phyloP scores from a whole-genome alignment of 2,329 filamentous ascomycete genomes.

The Epichloe amarillans region DNA sequence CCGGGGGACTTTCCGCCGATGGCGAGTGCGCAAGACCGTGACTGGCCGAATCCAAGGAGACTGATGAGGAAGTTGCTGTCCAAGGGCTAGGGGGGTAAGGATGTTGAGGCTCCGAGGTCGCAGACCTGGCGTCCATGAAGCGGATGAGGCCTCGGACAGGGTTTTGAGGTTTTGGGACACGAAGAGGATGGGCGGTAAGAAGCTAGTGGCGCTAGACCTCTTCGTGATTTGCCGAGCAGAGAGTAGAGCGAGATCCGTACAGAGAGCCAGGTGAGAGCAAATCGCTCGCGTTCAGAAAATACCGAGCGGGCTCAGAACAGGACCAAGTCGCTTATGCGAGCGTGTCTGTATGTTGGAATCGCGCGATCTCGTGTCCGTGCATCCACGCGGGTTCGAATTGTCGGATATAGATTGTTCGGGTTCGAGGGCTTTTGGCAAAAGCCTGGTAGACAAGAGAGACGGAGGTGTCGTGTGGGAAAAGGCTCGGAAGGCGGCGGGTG shows the following conservation, averaged over 20 bases:
- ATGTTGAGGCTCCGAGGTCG: slow-evolving; percentile 25
- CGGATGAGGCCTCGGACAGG: slow-evolving; percentile 9
- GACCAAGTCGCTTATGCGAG: background rate
- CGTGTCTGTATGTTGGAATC: background rate
- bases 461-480: background rate
- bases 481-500: background rate
- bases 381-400: slow-evolving; percentile 1
- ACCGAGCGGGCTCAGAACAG: background rate
- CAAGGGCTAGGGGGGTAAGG: slow-evolving; percentile 23
- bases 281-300: background rate
- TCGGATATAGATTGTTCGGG: background rate
- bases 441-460: background rate
- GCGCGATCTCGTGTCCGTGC: background rate
- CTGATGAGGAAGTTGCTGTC: slow-evolving; percentile 16
- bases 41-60: slow-evolving; percentile 12
- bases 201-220: background rate
- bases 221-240: background rate
- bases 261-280: background rate
- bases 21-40: slow-evolving; percentile 14
- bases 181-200: background rate
- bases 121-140: slow-evolving; percentile 27
- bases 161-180: background rate
- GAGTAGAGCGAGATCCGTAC: background rate
- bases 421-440: background rate
- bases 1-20: slow-evolving; percentile 19